Conservation (phyloP, 2,329 filamentous ascomycete genomes). For the Fusarium sulawesiense region DNA sequence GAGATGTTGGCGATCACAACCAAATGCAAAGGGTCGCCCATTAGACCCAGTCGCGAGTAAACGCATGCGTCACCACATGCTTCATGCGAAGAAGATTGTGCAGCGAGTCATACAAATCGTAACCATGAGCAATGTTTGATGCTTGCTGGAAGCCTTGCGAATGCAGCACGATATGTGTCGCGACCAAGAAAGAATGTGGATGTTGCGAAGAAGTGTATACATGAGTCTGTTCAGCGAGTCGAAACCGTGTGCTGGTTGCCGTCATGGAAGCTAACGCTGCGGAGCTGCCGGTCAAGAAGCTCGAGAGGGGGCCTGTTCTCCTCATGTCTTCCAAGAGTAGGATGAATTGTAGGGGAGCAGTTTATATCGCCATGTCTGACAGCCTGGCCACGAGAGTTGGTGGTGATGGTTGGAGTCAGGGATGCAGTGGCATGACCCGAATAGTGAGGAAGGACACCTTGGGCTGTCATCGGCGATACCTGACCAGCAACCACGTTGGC, state of each 20-base stretch:
- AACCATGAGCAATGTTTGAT: conserved; percentile 51
- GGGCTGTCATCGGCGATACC: conserved; percentile 65
- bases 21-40: conserved; percentile 13
- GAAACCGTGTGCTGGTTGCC: conserved; percentile 25
- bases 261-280: conserved; percentile 28
- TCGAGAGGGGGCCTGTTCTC: conserved; percentile 59
- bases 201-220: background rate
- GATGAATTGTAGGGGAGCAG: conserved; percentile 32
- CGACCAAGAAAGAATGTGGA: conserved; percentile 15
- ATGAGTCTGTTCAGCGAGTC: conserved; percentile 31
- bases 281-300: conserved; percentile 30
- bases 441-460: conserved; percentile 66
- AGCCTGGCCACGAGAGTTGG: conserved; percentile 47
- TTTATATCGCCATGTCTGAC: conserved; percentile 44
- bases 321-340: conserved; percentile 52
- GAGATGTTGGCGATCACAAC: conserved; percentile 2
- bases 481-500: conserved; percentile 59
- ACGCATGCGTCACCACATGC: conserved; percentile 11
- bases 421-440: conserved; percentile 64
- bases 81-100: conserved; percentile 25
- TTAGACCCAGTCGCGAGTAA: conserved; percentile 1
- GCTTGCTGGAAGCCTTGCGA: conserved; percentile 35
- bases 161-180: conserved; percentile 6
- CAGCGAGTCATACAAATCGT: conserved; percentile 46
- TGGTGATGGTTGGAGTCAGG: conserved; percentile 56